Evolutionary conservation across 768 basidiomycete genomes (phyloP), one percentile per base, ranked within the genome.

Genomic region (Pleurotus ostreatus): DNA sequence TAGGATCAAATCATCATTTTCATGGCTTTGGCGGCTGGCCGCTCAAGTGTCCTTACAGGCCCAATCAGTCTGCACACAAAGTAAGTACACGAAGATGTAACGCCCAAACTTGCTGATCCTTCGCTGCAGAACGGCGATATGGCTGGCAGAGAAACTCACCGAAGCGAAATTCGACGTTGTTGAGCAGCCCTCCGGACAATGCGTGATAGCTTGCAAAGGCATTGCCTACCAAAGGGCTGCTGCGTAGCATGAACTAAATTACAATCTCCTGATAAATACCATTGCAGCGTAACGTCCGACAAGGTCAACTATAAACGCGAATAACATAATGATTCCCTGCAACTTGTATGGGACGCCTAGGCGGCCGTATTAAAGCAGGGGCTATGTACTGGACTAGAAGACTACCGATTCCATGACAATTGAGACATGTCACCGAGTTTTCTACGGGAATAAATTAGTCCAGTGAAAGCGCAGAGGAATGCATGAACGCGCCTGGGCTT

Each of bases 341-440:
- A 34, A 11, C 30, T 34, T 34, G 30, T 34, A 34, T 8, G 30
- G 30, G 30, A 9, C 30, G 30, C 30, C 30, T 34, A 9, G 30
- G 30, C 1, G 30, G 30, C 30, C 30, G 9, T 34, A 34, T 34
- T 11, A 34, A 34, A 34, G 30, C 30, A 34, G 30, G 11, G 8
- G 9, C 9, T 40, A 41, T 30, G 4, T 9, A 38, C 37, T 8
- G 20, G 5, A 37, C 16, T 23, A 20, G n/a, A 40, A 53, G 53
- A 65, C 64, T 62, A 86, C 67, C 83, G 82, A 62, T 92, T 92
- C 90, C 92, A 94, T 25, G 91, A 92, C 16, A 94, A 77, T 22
- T 92, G 73, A 0, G 86, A 80, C 92, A 93, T 93, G 68, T 94
- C 92, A 20, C 92, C 92, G 46, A 92, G 70, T 57, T 90, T 89